Percentiles rank a stretch among this genome's conserved stretches.
Evolutionary conservation across 2,329 filamentous ascomycete species (phyloP).

Genomic region (Cladophialophora yegresii): DNA sequence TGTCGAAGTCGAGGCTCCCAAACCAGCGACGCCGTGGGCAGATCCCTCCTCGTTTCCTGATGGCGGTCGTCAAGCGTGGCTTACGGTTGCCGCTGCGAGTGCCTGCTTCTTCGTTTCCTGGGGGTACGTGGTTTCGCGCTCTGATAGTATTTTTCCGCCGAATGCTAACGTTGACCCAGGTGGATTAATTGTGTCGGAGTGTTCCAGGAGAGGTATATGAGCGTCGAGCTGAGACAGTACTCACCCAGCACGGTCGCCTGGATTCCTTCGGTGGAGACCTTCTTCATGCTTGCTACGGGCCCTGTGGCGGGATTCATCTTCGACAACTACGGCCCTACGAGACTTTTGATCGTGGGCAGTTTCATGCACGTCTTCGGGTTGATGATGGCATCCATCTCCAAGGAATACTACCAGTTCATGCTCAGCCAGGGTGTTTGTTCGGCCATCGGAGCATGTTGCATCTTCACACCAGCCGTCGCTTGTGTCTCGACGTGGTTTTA

Average conservation of each 20-base stretch:
- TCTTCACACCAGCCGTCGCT: conserved; percentile 51
- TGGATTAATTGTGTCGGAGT: conserved; percentile 49
- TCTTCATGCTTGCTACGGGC: conserved; percentile 48
- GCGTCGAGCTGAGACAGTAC: conserved; percentile 51
- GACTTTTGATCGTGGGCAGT: conserved; percentile 54
- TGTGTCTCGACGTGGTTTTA: conserved; percentile 57
- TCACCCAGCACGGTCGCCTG: conserved; percentile 61
- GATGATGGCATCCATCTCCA: conserved; percentile 60
- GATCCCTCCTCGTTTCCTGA: conserved; percentile 61
- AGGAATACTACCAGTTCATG: conserved; percentile 59
- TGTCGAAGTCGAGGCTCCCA: conserved; percentile 20
- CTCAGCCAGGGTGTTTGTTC: conserved; percentile 59
- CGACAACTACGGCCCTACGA: conserved; percentile 64
- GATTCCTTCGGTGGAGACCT: conserved; percentile 58
- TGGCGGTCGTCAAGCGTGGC: conserved; percentile 60
- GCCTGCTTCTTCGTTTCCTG: conserved; percentile 54
- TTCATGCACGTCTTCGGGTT: conserved; percentile 60
- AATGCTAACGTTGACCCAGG: conserved; percentile 18
- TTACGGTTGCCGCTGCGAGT: conserved; percentile 56
- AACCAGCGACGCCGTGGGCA: conserved; percentile 28
- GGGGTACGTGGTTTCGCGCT: conserved; percentile 52
- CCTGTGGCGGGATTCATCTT: conserved; percentile 65
- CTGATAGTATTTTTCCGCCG: neutral
- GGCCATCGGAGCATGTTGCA: conserved; percentile 52
- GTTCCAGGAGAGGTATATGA: conserved; percentile 63